phyloP scores from a whole-genome alignment of 768 basidiomycete species.

The Serendipita sp. region DNA sequence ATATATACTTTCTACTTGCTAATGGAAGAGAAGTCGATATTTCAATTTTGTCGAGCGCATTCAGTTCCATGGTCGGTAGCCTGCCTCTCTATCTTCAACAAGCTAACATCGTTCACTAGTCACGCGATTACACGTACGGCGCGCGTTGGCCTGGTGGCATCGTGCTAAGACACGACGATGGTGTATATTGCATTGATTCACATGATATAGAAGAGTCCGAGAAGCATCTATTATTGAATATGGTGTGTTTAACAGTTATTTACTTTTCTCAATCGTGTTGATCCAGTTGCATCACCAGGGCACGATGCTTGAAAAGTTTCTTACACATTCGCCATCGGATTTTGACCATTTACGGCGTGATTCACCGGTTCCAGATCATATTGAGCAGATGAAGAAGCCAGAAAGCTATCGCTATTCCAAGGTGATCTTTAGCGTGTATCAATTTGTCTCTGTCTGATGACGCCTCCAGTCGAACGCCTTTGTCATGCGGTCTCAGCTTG shows the following conservation, averaged over 20 bases:
- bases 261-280: neutral
- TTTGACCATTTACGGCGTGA: slow-evolving; percentile 43
- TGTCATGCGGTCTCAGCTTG: slow-evolving; percentile 90
- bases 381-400: slow-evolving; percentile 24
- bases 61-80: too few relatives aligned
- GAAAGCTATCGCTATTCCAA: slow-evolving; percentile 83
- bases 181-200: slow-evolving; percentile 48
- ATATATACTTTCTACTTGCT: slow-evolving; percentile 80
- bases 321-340: slow-evolving; percentile 50
- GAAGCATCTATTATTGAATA: slow-evolving; percentile 61
- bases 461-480: slow-evolving; percentile 32
- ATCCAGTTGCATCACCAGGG: slow-evolving; percentile 36
- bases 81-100: too few relatives aligned
- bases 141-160: slow-evolving; percentile 66
- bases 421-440: slow-evolving; percentile 27
- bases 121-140: slow-evolving; percentile 53
- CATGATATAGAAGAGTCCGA: slow-evolving; percentile 29
- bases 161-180: slow-evolving; percentile 36
- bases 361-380: slow-evolving; percentile 14
- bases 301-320: slow-evolving; percentile 71
- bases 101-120: slow-evolving; percentile 22
- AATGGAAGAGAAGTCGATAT: slow-evolving; percentile 51
- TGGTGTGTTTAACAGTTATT: slow-evolving; percentile 31
- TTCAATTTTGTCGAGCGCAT: slow-evolving; percentile 23
- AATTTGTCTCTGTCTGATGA: neutral